Conservation (phyloP, 129 eudicot genomes). For the Ambrosia artemisiifolia region DNA sequence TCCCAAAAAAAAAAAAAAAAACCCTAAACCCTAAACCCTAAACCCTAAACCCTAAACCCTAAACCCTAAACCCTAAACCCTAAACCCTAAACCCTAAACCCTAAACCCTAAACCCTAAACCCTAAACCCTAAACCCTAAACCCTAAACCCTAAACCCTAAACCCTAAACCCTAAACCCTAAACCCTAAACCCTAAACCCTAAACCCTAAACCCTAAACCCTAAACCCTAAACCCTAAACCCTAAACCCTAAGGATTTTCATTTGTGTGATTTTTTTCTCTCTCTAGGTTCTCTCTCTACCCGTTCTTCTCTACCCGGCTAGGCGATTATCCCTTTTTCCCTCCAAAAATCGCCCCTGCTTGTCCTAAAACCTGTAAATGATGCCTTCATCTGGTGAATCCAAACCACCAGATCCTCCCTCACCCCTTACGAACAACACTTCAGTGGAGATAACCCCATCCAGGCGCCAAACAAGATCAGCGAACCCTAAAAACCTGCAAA, state of each 20-base stretch:
- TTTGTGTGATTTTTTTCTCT: too few relatives aligned
- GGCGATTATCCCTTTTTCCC: too few relatives aligned
- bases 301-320: conserved; percentile 3
- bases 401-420: too few relatives aligned
- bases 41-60: conserved; percentile 22
- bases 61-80: conserved; percentile 21
- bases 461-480: too few relatives aligned
- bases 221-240: conserved; percentile 18
- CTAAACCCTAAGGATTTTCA: conserved; percentile 1
- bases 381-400: too few relatives aligned
- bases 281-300: too few relatives aligned
- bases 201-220: conserved; percentile 17
- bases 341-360: too few relatives aligned
- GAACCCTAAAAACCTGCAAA: too few relatives aligned
- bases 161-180: conserved; percentile 14
- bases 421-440: too few relatives aligned
- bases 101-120: conserved; percentile 6
- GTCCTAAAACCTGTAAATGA: too few relatives aligned
- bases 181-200: conserved; percentile 11
- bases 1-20: too few relatives aligned
- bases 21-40: conserved; percentile 19
- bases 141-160: conserved; percentile 2
- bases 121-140: not conserved
- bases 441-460: too few relatives aligned
- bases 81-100: conserved; percentile 16